These are phyloP conservation scores for Crotalaria pallida DNA, from an alignment of 306 rosid genomes.

Conservation along the genomic window DNA sequence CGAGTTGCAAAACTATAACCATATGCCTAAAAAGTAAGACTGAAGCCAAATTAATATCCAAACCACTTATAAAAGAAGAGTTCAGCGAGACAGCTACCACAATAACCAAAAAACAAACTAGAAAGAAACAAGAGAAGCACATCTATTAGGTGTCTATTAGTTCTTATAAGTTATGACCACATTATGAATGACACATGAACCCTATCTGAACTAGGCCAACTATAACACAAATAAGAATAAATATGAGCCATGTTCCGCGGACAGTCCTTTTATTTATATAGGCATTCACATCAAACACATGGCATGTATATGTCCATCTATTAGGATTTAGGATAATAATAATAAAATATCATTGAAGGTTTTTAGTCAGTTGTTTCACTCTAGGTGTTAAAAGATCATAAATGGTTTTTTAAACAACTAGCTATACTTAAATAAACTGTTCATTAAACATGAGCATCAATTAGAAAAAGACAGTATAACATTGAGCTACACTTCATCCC, in stretches of 20 bases:
- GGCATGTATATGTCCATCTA: neutral
- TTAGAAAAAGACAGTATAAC: too few species aligned
- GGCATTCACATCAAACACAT: neutral
- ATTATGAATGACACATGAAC: neutral
- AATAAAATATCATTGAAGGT: neutral
- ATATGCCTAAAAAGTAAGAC: neutral
- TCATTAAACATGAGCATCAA: neutral
- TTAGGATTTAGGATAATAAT: too few species aligned
- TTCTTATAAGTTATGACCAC: neutral
- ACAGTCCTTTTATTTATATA: neutral
- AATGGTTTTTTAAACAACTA: neutral
- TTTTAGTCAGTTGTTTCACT: neutral
- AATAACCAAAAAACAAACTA: constrained; percentile 7
- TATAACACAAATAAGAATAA: neutral
- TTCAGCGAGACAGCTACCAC: neutral
- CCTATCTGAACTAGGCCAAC: neutral
- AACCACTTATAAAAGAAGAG: neutral
- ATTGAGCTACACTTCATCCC: too few species aligned
- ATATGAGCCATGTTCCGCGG: neutral
- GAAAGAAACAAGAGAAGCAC: neutral
- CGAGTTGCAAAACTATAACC: constrained; percentile 5
- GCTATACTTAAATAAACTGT: neutral
- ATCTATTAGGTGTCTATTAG: neutral
- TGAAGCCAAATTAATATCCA: neutral
- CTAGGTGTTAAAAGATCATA: neutral